These are phyloP conservation scores for Papiliotrema nemorosa DNA, from an alignment of 1,284 basidiomycete species.

Conservation along the genomic window DNA sequence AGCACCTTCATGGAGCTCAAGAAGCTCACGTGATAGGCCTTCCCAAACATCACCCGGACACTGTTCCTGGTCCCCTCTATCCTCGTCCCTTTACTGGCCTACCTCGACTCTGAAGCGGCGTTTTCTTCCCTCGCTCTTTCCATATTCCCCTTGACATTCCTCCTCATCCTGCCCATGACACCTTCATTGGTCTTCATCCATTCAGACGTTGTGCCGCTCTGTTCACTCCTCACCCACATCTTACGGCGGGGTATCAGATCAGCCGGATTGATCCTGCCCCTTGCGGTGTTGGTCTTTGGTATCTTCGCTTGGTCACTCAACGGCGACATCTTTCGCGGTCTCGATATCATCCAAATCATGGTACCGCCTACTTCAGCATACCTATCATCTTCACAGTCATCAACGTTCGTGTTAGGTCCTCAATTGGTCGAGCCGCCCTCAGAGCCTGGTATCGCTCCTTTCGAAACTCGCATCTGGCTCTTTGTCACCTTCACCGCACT, in stretches of 20 bases:
- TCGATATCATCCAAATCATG: constrained; percentile 3
- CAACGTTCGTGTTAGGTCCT: background rate
- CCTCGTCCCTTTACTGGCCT: constrained; percentile 6
- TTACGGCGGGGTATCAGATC: constrained; percentile 9
- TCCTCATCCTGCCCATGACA: constrained; percentile 9
- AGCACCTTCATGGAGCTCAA: background rate
- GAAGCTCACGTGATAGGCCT: background rate
- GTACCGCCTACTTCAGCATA: background rate
- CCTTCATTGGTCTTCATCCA: constrained; percentile 18
- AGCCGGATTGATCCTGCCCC: constrained; percentile 3
- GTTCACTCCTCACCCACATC: constrained; percentile 13
- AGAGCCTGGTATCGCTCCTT: constrained; percentile 26
- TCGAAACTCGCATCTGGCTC: constrained; percentile 18
- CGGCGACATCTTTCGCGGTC: constrained; percentile 29
- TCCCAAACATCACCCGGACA: background rate
- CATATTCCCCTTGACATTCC: constrained; percentile 14
- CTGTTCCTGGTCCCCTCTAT: constrained; percentile 12
- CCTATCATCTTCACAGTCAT: background rate
- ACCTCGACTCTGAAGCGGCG: constrained; percentile 3
- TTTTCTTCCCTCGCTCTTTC: constrained; percentile 20
- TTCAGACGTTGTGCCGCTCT: constrained; percentile 15
- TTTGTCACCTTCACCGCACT: constrained; percentile 22
- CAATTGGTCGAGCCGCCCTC: background rate
- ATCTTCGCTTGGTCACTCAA: constrained; percentile 25
- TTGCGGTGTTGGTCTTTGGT: constrained; percentile 11